Percentiles rank a stretch among this genome's conserved stretches.
Conservation (phyloP, 306 rosid genomes). For the Vigna unguiculata region DNA sequence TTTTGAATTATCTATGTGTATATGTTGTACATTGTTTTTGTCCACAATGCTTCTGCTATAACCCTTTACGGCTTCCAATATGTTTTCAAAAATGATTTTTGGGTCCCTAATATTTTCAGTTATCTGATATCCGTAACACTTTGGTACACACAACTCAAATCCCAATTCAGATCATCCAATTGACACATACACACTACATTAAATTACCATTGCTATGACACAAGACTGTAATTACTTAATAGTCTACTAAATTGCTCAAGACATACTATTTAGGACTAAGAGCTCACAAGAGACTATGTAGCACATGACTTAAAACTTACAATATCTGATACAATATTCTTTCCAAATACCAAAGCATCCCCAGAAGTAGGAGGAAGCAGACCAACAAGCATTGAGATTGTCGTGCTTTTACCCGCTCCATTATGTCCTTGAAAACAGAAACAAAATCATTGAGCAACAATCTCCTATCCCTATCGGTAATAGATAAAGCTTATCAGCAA, state of each 20-base stretch:
- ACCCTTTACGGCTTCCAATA: too few relatives aligned
- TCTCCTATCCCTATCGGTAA: background rate
- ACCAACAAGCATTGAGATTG: conserved; percentile 98
- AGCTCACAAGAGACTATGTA: background rate
- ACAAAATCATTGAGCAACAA: conserved; percentile 39
- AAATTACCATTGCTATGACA: conserved; percentile 12
- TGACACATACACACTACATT: conserved; percentile 1
- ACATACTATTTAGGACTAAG: background rate
- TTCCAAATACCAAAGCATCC: conserved; percentile 93
- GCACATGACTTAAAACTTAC: conserved; percentile 60
- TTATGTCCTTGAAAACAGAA: conserved; percentile 76
- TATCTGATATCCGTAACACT: too few relatives aligned
- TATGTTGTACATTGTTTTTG: too few relatives aligned
- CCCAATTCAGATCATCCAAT: background rate
- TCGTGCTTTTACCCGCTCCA: conserved; percentile 98
- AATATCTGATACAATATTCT: conserved; percentile 77
- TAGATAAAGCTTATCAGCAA: background rate
- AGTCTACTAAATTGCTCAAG: background rate
- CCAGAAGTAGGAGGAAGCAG: conserved; percentile 92
- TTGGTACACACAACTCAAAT: background rate
- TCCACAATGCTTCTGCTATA: too few relatives aligned
- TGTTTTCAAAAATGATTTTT: too few relatives aligned
- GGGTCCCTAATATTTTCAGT: too few relatives aligned
- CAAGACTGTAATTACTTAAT: conserved; percentile 15
- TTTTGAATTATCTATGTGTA: too few relatives aligned